A percentile compares a stretch with the other conserved stretches of the same genome.
Evolutionary conservation across 2,329 filamentous ascomycete species (phyloP).

Genomic region (Trichoderma citrinoviride): DNA sequence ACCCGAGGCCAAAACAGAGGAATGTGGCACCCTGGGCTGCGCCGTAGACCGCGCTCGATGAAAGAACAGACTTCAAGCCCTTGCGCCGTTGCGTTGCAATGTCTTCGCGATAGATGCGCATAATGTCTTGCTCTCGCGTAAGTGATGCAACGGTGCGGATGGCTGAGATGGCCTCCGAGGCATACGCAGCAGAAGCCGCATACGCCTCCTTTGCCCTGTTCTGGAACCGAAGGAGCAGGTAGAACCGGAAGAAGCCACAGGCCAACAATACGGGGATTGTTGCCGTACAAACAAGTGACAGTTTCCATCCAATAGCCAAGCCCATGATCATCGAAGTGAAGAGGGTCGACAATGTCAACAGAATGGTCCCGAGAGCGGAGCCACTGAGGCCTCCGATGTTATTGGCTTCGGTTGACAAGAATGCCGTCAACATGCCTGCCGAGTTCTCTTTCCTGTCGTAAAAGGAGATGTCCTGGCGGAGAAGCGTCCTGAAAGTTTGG

Average conservation of each 20-base stretch:
- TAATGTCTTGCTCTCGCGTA: constrained; percentile 80
- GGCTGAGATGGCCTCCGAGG: constrained; percentile 88
- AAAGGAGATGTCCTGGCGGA: constrained; percentile 89
- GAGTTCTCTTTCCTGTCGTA: constrained; percentile 90
- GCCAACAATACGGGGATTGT: constrained; percentile 73
- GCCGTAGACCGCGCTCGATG: constrained; percentile 77
- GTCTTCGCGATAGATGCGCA: constrained; percentile 64
- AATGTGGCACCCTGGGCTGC: constrained; percentile 81
- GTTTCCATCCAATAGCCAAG: constrained; percentile 80
- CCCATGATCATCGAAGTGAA: constrained; percentile 68
- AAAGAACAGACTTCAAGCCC: constrained; percentile 70
- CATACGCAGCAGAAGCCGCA: constrained; percentile 76
- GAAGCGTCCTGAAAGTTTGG: constrained; percentile 77
- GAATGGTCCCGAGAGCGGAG: constrained; percentile 79
- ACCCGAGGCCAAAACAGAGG: constrained; percentile 79
- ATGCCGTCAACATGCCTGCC: constrained; percentile 81
- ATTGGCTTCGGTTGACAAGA: constrained; percentile 85
- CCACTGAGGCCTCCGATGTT: constrained; percentile 86
- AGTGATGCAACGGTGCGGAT: constrained; percentile 92
- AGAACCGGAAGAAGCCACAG: constrained; percentile 87
- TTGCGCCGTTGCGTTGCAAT: constrained; percentile 64
- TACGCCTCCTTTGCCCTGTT: constrained; percentile 76
- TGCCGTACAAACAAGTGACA: constrained; percentile 77
- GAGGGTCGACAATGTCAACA: constrained; percentile 78
- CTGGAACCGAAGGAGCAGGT: constrained; percentile 76